A percentile compares a stretch with the other conserved stretches of the same genome.
Evolutionary conservation across 1,284 basidiomycete genomes (phyloP).

Genomic region (Termitomyces sp.): DNA sequence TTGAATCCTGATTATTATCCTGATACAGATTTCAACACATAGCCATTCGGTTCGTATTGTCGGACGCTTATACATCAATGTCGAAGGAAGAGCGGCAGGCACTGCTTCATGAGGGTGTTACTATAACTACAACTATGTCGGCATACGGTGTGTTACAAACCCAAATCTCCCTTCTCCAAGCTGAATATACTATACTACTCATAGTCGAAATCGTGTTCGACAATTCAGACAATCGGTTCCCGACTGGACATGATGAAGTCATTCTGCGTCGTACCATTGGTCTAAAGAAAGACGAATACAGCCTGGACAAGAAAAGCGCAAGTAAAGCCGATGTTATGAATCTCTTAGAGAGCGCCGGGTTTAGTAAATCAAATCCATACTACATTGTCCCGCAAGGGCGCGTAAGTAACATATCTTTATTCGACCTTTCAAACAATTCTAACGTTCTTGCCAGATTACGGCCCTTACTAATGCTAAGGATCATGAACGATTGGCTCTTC

Average conservation of each 20-base stretch:
- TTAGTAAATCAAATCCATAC: slow-evolving; percentile 96
- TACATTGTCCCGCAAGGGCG: slow-evolving; percentile 99
- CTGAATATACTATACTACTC: slow-evolving; percentile 16
- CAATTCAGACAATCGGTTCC: slow-evolving; percentile 88
- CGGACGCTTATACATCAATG: slow-evolving; percentile 97
- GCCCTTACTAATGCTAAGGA: slow-evolving; percentile 97
- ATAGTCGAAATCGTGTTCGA: slow-evolving; percentile 84
- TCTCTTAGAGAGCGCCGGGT: slow-evolving; percentile 91
- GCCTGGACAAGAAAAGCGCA: slow-evolving; percentile 91
- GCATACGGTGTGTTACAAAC: slow-evolving; percentile 65
- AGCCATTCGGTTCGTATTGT: slow-evolving; percentile 96
- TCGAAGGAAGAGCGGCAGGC: slow-evolving; percentile 89
- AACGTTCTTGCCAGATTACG: slow-evolving; percentile 64
- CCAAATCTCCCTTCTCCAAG: neutral
- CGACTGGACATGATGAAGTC: slow-evolving; percentile 81
- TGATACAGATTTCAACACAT: neutral
- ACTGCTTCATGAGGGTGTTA: slow-evolving; percentile 90
- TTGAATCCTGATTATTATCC: neutral
- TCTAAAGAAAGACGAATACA: slow-evolving; percentile 98
- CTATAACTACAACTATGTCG: slow-evolving; percentile 83
- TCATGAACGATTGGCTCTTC: slow-evolving; percentile 84
- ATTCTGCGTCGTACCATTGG: slow-evolving; percentile 92
- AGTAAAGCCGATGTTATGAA: slow-evolving; percentile 98
- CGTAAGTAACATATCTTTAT: slow-evolving; percentile 44
- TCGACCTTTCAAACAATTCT: neutral